Evolutionary conservation across 2,329 filamentous ascomycete genomes (phyloP).

Genomic region (Ilyonectria destructans): DNA sequence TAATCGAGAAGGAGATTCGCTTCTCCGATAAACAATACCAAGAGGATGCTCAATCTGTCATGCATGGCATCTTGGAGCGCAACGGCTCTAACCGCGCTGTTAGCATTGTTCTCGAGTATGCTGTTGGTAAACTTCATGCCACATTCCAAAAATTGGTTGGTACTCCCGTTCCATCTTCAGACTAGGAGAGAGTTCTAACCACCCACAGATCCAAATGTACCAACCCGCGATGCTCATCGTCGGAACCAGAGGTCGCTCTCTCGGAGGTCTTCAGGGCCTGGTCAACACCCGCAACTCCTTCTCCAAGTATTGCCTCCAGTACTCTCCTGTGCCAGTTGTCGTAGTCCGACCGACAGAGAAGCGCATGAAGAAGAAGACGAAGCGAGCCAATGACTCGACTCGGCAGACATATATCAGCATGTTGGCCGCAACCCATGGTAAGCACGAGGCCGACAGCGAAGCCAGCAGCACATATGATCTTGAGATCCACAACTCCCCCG

Average conservation of each 20-base stretch:
- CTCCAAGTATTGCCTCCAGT: slow-evolving; percentile 94
- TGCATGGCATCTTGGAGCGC: slow-evolving; percentile 84
- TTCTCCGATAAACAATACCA: slow-evolving; percentile 81
- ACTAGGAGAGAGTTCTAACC: slow-evolving; percentile 30
- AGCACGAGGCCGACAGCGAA: slow-evolving; percentile 73
- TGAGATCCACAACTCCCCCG: slow-evolving; percentile 69
- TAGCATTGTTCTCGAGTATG: slow-evolving; percentile 88
- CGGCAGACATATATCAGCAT: slow-evolving; percentile 86
- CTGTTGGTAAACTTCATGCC: slow-evolving; percentile 89
- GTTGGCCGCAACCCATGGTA: slow-evolving; percentile 74
- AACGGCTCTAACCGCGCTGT: slow-evolving; percentile 87
- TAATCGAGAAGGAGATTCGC: slow-evolving; percentile 87
- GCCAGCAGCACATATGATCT: slow-evolving; percentile 69
- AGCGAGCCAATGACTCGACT: slow-evolving; percentile 83
- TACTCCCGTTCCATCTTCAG: neutral
- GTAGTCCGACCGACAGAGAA: slow-evolving; percentile 92
- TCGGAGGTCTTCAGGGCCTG: slow-evolving; percentile 89
- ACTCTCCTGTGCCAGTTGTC: slow-evolving; percentile 93
- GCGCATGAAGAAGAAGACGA: slow-evolving; percentile 90
- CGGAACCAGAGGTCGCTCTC: slow-evolving; percentile 86
- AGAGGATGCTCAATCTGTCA: slow-evolving; percentile 81
- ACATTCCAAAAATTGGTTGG: slow-evolving; percentile 92
- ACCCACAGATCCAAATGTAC: slow-evolving; percentile 85
- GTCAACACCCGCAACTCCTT: slow-evolving; percentile 86
- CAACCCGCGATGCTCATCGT: slow-evolving; percentile 94